Evolutionary conservation across 2,329 filamentous ascomycete genomes (phyloP).

Genomic region (Sclerotinia spermophila): DNA sequence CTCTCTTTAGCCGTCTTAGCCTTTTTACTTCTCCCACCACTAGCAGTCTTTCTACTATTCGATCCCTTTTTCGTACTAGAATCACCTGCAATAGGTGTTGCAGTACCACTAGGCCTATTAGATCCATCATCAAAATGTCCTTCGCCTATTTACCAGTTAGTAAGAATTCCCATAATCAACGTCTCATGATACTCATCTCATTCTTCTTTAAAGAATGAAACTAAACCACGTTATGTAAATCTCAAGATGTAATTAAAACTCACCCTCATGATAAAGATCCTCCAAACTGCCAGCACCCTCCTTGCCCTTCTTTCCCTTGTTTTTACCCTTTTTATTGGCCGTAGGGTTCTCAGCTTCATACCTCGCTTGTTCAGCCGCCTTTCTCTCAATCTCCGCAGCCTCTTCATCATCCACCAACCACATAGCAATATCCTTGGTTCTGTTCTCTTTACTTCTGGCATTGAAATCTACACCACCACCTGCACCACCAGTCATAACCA

Average conservation of each 20-base stretch:
- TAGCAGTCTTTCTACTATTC: constrained; percentile 41
- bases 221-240: constrained; percentile 1
- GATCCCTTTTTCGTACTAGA: constrained; percentile 45
- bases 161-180: constrained; percentile 10
- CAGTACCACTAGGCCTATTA: constrained; percentile 79
- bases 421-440: constrained; percentile 97
- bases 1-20: constrained; percentile 68
- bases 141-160: constrained; percentile 63
- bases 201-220: not conserved
- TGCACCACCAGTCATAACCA: constrained; percentile 86
- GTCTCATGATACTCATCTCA: constrained; percentile 3
- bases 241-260: constrained; percentile 41
- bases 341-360: constrained; percentile 56
- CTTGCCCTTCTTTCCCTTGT: constrained; percentile 48
- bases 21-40: constrained; percentile 54
- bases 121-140: constrained; percentile 88
- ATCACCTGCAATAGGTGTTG: constrained; percentile 66
- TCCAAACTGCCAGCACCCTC: constrained; percentile 64
- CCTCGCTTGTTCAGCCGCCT: constrained; percentile 78
- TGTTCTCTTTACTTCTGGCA: constrained; percentile 82
- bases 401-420: constrained; percentile 98
- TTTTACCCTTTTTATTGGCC: constrained; percentile 58
- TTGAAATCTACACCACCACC: constrained; percentile 92
- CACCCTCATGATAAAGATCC: constrained; percentile 99
- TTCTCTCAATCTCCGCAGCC: constrained; percentile 86